Base-by-base conservation (phyloP, 176 grass and related monocot species). In the Puccinellia tenuiflora region DNA sequence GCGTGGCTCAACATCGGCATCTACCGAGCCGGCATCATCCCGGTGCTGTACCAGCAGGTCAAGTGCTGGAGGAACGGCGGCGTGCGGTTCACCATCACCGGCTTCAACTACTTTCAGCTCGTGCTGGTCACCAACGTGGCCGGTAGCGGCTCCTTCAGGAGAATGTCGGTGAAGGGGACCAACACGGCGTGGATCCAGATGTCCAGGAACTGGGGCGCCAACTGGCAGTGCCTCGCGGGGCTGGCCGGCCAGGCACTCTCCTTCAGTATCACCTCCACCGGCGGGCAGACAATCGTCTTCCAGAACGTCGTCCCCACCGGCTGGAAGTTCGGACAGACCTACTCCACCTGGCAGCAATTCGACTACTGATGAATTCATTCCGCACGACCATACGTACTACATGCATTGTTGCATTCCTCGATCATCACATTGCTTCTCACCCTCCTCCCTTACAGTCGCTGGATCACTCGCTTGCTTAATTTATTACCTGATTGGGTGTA, bases 261-360 rank as follows among this genome's bases (percentile, higher is more conserved):
- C 11, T 96, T 90, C 81, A 37, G 7, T 1, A 21, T 96, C 21
- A 89, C 73, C 29, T 77, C 88, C 65, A 80, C 76, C 9, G 88
- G 88, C 29, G 84, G 73, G 0, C 77, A 86, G 56, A 73, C 34
- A 5, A 43, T 92, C 42, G 47, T 80, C 54, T 92, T 86, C 59
- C 71, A 51, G 33, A 21, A 87, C 38, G 39, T 74, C 2, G 73
- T 86, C 11, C 76, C 79, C 13, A 78, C 80, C 13, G 39, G 57
- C 9, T 92, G 90, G 93, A 3, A 9, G 21, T 93, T 87, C 71
- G 90, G 93, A 2, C 83, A 85, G 73, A 96, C 86, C n/a, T 92
- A 64, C 63, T 16, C 30, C 20, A 47, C 63, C 26, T 68, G 53
- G 64, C 31, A 64, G 6, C 78, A 87, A 17, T 94, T 94, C 57